These are phyloP conservation scores for Yamadazyma pseudoaaseri DNA, from an alignment of 1,139 yeast genomes.

Conservation along the genomic window DNA sequence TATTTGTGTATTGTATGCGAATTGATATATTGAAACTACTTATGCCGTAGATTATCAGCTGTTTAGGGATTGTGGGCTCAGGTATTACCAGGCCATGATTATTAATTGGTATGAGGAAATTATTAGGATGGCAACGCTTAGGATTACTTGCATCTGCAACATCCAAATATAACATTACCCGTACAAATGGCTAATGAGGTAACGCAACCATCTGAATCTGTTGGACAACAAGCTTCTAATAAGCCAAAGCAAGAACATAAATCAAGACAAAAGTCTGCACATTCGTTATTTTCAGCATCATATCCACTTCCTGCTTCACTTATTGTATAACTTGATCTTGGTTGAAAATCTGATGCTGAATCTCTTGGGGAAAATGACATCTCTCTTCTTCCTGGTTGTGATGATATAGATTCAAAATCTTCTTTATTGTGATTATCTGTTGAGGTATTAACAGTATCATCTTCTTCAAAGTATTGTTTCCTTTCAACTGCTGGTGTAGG, in stretches of 20 bases:
- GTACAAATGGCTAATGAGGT: conserved; percentile 35
- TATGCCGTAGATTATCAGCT: no score
- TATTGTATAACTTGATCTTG: conserved; percentile 17
- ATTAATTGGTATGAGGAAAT: no score
- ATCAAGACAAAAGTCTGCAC: conserved; percentile 45
- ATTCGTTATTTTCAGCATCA: conserved; percentile 36
- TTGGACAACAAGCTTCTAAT: conserved; percentile 42
- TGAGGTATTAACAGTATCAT: background rate
- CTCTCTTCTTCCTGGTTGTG: conserved; percentile 13
- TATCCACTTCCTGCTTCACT: conserved; percentile 37
- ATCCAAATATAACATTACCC: conserved; percentile 37
- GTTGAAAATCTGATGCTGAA: conserved; percentile 8
- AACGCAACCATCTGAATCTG: conserved; percentile 41
- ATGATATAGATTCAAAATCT: conserved; percentile 10
- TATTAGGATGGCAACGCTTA: no score
- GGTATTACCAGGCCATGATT: no score
- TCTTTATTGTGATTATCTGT: conserved; percentile 1
- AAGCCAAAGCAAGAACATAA: conserved; percentile 41
- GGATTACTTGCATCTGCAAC: conserved; percentile 30
- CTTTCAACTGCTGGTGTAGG: conserved; percentile 14
- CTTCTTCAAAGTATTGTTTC: conserved; percentile 7
- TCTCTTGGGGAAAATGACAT: conserved; percentile 16
- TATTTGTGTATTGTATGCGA: conserved; percentile 1
- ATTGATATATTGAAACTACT: conserved; percentile 1
- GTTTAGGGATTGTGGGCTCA: no score